Evolutionary conservation across 1,284 basidiomycete species (phyloP).

Genomic region (Coniferiporia sulphurascens): DNA sequence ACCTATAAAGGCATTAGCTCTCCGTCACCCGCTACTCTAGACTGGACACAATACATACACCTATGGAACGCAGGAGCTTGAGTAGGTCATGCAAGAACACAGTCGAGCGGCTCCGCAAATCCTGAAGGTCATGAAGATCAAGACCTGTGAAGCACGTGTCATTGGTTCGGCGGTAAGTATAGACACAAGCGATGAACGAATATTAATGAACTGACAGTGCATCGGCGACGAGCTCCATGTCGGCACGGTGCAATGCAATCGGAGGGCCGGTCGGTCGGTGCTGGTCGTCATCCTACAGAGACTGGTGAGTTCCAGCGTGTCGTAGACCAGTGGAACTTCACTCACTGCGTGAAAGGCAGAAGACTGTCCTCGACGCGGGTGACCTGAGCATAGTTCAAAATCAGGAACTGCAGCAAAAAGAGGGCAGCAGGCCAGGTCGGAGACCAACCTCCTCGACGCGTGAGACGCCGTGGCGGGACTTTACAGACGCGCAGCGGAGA

Average conservation of each 20-base stretch:
- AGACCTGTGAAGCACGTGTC: slow-evolving; percentile 34
- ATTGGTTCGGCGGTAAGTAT: neutral
- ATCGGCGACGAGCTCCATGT: slow-evolving; percentile 55
- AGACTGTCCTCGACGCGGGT: slow-evolving; percentile 10
- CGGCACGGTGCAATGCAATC: slow-evolving; percentile 59
- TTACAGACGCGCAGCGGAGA: neutral
- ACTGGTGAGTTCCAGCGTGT: neutral
- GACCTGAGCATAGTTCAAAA: neutral
- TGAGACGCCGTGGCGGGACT: neutral
- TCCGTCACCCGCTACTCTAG: no score
- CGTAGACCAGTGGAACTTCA: neutral
- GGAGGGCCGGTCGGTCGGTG: slow-evolving; percentile 35
- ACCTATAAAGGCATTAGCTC: slow-evolving; percentile 34
- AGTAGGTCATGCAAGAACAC: slow-evolving; percentile 60
- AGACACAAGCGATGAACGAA: neutral
- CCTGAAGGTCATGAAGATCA: slow-evolving; percentile 64
- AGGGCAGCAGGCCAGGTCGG: neutral
- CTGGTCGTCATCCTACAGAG: slow-evolving; percentile 38
- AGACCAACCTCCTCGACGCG: slow-evolving; percentile 10
- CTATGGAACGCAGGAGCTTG: slow-evolving; percentile 52
- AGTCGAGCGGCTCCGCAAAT: slow-evolving; percentile 58
- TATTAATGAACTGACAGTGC: slow-evolving; percentile 41
- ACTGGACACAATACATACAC: slow-evolving; percentile 38
- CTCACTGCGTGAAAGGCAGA: slow-evolving; percentile 13
- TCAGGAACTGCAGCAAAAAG: neutral